Evolutionary conservation across 495 filamentous ascomycete genomes (phyloP).

Genomic region (Staphylotrichum longicolle): DNA sequence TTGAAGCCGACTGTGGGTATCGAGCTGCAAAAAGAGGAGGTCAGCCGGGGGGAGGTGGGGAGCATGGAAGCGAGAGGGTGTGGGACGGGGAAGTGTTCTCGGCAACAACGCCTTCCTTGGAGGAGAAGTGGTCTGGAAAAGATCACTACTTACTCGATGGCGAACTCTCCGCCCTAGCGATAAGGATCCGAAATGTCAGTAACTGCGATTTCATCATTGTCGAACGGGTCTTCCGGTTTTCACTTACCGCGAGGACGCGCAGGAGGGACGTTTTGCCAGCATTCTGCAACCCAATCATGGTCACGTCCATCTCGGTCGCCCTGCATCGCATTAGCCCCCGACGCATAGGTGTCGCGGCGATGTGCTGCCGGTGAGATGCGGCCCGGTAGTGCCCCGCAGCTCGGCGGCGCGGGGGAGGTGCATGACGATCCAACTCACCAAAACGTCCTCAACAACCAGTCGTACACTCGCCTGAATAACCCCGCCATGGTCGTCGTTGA

Average conservation of each 20-base stretch:
- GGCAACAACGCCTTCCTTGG: not conserved
- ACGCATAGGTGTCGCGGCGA: constrained; percentile 1
- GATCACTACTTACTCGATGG: constrained; percentile 79
- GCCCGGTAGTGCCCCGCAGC: constrained; percentile 21
- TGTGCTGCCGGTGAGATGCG: constrained; percentile 19
- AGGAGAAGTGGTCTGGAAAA: constrained; percentile 3
- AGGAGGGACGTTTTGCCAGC: constrained; percentile 95
- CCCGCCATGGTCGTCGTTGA: constrained; percentile 35
- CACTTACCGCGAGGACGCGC: constrained; percentile 80
- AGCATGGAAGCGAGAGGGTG: not conserved
- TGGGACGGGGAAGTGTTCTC: constrained; percentile 10
- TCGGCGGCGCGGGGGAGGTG: constrained; percentile 14
- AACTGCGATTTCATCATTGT: not conserved
- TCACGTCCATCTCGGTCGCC: constrained; percentile 99
- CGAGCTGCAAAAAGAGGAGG: constrained; percentile 60
- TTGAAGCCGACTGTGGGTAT: constrained; percentile 99
- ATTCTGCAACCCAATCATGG: constrained; percentile 98
- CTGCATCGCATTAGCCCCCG: constrained; percentile 49
- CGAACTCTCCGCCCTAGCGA: constrained; percentile 91
- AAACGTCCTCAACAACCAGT: constrained; percentile 96
- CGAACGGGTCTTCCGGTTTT: constrained; percentile 37
- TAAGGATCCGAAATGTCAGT: constrained; percentile 25
- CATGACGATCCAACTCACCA: constrained; percentile 65
- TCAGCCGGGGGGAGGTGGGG: constrained; percentile 36
- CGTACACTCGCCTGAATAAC: constrained; percentile 86